These are phyloP conservation scores for Gossypium rotundifolium DNA, from an alignment of 345 rosid species.

Conservation along the genomic window DNA sequence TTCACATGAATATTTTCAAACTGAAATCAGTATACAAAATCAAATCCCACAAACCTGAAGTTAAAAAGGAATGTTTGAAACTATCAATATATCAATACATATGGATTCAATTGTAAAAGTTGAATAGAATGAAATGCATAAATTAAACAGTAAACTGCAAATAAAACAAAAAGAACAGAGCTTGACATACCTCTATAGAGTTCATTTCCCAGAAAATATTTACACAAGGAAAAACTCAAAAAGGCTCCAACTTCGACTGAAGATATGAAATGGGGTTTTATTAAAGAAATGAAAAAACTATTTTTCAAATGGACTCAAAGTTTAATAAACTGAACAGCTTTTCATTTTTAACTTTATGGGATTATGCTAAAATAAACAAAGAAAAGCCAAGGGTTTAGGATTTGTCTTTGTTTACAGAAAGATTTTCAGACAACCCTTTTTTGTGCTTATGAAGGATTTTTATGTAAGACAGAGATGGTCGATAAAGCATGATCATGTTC, in stretches of 20 bases:
- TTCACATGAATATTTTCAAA: constrained; percentile 12
- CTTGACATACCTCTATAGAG: constrained; percentile 26
- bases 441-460: constrained; percentile 9
- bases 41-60: constrained; percentile 6
- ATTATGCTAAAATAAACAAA: constrained; percentile 2
- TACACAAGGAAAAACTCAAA: not conserved
- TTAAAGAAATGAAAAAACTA: not conserved
- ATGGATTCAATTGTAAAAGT: not conserved
- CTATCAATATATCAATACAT: not conserved
- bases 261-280: constrained; percentile 5
- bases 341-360: not conserved
- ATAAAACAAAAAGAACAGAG: not conserved
- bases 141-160: not conserved
- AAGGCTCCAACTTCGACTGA: not conserved
- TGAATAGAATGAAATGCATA: constrained; percentile 3
- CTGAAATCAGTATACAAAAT: not conserved
- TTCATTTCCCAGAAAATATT: not conserved
- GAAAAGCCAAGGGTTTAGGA: constrained; percentile 1
- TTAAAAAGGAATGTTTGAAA: not conserved
- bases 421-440: constrained; percentile 22
- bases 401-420: constrained; percentile 15
- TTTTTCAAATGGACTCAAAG: constrained; percentile 10
- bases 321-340: constrained; percentile 17
- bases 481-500: constrained; percentile 42
- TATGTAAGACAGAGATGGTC: constrained; percentile 34